Percentiles rank a stretch among this genome's conserved stretches.
phyloP scores from a whole-genome alignment of 352 stramenopile genomes.

The Globisporangium carolinianum region DNA sequence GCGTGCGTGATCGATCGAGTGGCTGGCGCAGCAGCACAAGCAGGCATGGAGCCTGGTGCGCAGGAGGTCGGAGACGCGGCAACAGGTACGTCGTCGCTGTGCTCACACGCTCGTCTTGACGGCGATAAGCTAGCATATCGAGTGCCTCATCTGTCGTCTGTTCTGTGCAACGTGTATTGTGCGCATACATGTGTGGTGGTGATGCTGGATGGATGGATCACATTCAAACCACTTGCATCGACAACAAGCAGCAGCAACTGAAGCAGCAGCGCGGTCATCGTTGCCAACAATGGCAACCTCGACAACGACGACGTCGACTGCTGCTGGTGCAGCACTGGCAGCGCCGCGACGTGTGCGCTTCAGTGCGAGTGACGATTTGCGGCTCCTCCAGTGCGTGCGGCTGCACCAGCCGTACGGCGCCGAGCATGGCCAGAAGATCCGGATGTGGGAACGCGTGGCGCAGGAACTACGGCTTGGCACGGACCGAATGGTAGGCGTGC shows the following conservation, averaged over 20 bases:
- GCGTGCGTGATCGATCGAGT: neutral
- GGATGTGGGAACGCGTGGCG: slow-evolving; percentile 43
- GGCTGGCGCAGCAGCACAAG: neutral
- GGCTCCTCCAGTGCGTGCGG: slow-evolving; percentile 33
- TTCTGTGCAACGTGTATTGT: too few species aligned
- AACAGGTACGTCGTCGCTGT: neutral
- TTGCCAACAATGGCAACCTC: too few species aligned
- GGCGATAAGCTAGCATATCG: too few species aligned
- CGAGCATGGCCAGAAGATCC: slow-evolving; percentile 41
- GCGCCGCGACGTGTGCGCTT: slow-evolving; percentile 24
- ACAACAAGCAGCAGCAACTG: neutral
- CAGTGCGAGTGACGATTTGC: slow-evolving; percentile 31
- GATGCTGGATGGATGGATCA: too few species aligned
- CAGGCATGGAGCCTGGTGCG: neutral
- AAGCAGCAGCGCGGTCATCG: neutral
- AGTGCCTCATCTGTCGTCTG: too few species aligned
- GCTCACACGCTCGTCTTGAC: neutral
- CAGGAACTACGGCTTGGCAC: slow-evolving; percentile 25
- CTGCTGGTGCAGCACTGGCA: neutral
- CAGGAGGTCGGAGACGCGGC: neutral
- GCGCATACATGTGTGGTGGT: too few species aligned
- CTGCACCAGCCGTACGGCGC: slow-evolving; percentile 36
- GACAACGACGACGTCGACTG: too few species aligned
- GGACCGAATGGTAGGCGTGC: slow-evolving; percentile 20
- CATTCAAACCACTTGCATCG: too few species aligned